Base-by-base conservation (phyloP, 495 filamentous ascomycete species). In the Trichoderma gamsii region DNA sequence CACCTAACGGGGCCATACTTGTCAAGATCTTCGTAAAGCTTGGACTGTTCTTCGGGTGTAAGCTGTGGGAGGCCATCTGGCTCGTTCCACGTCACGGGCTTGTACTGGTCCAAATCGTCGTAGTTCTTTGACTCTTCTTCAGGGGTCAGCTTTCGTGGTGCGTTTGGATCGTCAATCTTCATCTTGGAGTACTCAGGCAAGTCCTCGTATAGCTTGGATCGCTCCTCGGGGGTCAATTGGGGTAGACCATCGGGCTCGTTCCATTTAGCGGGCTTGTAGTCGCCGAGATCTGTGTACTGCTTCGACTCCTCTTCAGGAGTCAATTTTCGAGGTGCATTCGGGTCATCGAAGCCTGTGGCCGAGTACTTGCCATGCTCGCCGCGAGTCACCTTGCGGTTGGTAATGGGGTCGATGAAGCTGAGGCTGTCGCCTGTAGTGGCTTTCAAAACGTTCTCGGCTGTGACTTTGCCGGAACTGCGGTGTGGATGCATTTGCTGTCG, bases 401-500 rank as follows among this genome's bases (percentile, higher is more conserved):
- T 85, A 68, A 88, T 87, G n/a, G 85, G 85, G 71, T 88, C 86
- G 63, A 87, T 85, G 21, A 79, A 71, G 63, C 81, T 65, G 41
- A 27, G 38, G 29, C 29, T 43, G 64, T 65, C 41, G 16, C 43
- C 27, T 4, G 44, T 13, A 11, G 66, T 59, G 25, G 66, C 41
- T 41, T 25, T 13, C 11, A 67, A 25, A 3, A 67, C 46, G 27
- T 29, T 49, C 27, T 59, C 46, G 8, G 66, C 41, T 18, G 66
- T 32, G 46, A 67, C 66, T 21, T 61, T 16, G 25, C 61, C 15
- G 15, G 63, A 44, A 2, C n/a, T 18, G 23, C 21, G 64, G 41
- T 43, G 16, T 13, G 65, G 21, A 9, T 46, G 44, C 25, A 70
- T 21, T 46, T 64, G 66, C 27, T 65, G 46, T n/a, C 68, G 66